These are phyloP conservation scores for Penicillium verrucosum DNA, from an alignment of 2,329 filamentous ascomycete species.

Conservation along the genomic window DNA sequence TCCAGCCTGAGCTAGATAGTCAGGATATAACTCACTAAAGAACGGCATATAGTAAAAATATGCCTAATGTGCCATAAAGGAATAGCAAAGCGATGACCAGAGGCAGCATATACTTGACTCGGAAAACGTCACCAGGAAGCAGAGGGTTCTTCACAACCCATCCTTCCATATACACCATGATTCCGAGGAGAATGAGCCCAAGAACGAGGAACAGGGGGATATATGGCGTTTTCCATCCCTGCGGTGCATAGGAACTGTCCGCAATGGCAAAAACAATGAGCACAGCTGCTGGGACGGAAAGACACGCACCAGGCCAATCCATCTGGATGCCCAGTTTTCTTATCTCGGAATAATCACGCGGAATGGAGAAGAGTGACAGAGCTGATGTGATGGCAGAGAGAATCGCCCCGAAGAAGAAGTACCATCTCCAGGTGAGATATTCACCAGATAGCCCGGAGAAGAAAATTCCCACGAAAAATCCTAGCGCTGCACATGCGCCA, in stretches of 20 bases:
- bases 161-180: slow-evolving; percentile 67
- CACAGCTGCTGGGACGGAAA: slow-evolving; percentile 63
- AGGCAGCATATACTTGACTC: slow-evolving; percentile 65
- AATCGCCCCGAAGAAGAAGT: slow-evolving; percentile 64
- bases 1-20: too few species aligned
- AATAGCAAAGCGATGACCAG: slow-evolving; percentile 61
- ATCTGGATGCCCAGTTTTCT: slow-evolving; percentile 51
- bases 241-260: slow-evolving; percentile 64
- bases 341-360: slow-evolving; percentile 38
- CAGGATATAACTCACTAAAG: slow-evolving; percentile 54
- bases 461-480: slow-evolving; percentile 58
- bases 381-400: slow-evolving; percentile 47
- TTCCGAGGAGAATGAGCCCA: slow-evolving; percentile 58
- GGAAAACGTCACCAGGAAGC: slow-evolving; percentile 67
- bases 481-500: slow-evolving; percentile 50
- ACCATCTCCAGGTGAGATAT: slow-evolving; percentile 61
- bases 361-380: slow-evolving; percentile 49
- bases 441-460: slow-evolving; percentile 59
- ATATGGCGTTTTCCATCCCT: slow-evolving; percentile 71
- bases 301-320: slow-evolving; percentile 64
- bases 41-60: slow-evolving; percentile 68
- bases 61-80: slow-evolving; percentile 64
- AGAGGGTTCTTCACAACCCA: slow-evolving; percentile 67
- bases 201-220: slow-evolving; percentile 63
- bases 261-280: slow-evolving; percentile 74